These are phyloP conservation scores for Populus trichocarpa DNA, from an alignment of 441 rosid genomes.

Conservation along the genomic window DNA sequence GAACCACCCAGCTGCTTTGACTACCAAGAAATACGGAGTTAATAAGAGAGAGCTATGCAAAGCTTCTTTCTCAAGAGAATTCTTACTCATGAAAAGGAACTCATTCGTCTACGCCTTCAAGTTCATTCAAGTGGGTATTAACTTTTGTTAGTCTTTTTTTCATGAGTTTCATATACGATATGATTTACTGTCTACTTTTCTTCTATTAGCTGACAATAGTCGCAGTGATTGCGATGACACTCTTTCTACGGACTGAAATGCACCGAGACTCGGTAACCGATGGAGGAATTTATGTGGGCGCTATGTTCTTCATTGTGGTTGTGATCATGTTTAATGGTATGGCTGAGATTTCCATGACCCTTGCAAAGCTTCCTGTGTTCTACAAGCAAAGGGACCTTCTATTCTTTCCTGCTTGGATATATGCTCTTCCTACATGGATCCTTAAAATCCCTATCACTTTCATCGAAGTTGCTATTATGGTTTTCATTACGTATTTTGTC, in stretches of 20 bases:
- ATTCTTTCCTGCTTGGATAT: constrained; percentile 79
- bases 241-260: constrained; percentile 69
- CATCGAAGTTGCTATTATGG: constrained; percentile 54
- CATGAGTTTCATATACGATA: background rate
- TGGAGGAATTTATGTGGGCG: constrained; percentile 64
- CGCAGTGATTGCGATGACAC: constrained; percentile 47
- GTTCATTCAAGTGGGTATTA: constrained; percentile 46
- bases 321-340: constrained; percentile 67
- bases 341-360: constrained; percentile 77
- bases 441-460: constrained; percentile 70
- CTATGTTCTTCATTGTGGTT: constrained; percentile 50
- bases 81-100: constrained; percentile 83
- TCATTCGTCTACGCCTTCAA: constrained; percentile 80
- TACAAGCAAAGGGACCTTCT: constrained; percentile 78
- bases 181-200: background rate
- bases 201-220: constrained; percentile 33
- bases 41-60: constrained; percentile 49
- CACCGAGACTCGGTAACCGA: constrained; percentile 43
- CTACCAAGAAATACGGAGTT: constrained; percentile 63
- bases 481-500: constrained; percentile 59
- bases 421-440: constrained; percentile 71
- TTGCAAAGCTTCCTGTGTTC: constrained; percentile 75
- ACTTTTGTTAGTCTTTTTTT: background rate
- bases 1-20: constrained; percentile 76
- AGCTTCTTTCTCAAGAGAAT: constrained; percentile 69